Evolutionary conservation across 176 grass and related monocot species (phyloP), one percentile per base, ranked within the genome.

Genomic region (Urochloa ruziziensis): DNA sequence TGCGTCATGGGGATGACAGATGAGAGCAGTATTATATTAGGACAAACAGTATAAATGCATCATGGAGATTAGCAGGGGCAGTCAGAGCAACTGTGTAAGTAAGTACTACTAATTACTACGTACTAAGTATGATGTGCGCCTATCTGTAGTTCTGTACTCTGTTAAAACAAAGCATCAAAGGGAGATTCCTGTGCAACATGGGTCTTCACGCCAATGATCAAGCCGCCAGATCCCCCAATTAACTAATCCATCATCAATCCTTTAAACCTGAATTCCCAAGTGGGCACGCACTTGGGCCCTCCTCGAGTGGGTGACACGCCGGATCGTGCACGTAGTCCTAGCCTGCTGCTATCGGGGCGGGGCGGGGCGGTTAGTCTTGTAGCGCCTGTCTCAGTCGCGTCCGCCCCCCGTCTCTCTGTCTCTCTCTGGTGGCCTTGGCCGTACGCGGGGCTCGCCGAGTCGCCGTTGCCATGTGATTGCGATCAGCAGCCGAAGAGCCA

Each of bases 361-460:
- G n/a, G n/a, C n/a, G n/a, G n/a, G n/a, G n/a, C n/a, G n/a, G n/a
- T n/a, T n/a, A n/a, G n/a, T n/a, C n/a, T n/a, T n/a, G n/a, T 29
- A 5, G 24, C 6, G 42, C 83, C 75, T 71, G 54, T 64, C 84
- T 53, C 76, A 40, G 67, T 80, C 60, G 56, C 76, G 84, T 62
- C 77, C 84, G 75, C 2, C 66, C 44, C 5, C 32, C 46, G n/a
- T n/a, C n/a, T n/a, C n/a, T n/a, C n/a, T n/a, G n/a, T n/a, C n/a
- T n/a, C n/a, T n/a, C n/a, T 2, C 11, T 19, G 10, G 7, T 54
- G 29, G 48, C 29, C n/a, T 48, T 37, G 39, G 12, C 14, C 58
- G 73, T 19, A 49, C 49, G 19, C n/a, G n/a, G n/a, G n/a, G n/a
- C n/a, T n/a, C n/a, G n/a, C n/a, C n/a, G n/a, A n/a, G n/a, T n/a